Evolutionary conservation across 2,329 filamentous ascomycete species (phyloP).

Genomic region (Botrytis medusae): DNA sequence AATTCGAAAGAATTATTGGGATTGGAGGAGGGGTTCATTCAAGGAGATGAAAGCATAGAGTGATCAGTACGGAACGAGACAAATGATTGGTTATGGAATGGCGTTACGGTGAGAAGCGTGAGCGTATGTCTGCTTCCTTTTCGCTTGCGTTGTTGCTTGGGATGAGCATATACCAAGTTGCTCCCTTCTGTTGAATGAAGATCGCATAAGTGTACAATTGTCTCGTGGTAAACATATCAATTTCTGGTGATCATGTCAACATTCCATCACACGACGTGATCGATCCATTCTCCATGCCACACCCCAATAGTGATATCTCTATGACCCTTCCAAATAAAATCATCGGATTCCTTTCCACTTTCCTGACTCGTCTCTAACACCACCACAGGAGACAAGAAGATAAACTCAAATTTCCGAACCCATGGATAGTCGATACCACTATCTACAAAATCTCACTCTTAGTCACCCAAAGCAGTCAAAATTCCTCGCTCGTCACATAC

Average conservation of each 20-base stretch:
- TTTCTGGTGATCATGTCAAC: not conserved
- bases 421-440: not conserved
- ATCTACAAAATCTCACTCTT: not conserved
- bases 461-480: not conserved
- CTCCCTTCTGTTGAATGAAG: not conserved
- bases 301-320: not conserved
- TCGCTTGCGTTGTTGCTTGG: not conserved
- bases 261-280: conserved; percentile 5
- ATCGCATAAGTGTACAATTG: not conserved
- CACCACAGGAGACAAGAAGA: not conserved
- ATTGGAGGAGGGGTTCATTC: conserved; percentile 56
- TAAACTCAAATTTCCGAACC: not conserved
- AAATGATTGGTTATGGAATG: not conserved
- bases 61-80: not conserved
- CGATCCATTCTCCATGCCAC: not conserved
- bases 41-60: conserved; percentile 19
- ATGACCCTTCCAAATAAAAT: not conserved
- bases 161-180: not conserved
- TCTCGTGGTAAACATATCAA: not conserved
- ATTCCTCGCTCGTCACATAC: not conserved
- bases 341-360: not conserved
- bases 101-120: not conserved
- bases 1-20: conserved; percentile 90
- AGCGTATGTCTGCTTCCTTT: not conserved
- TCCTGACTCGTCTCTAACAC: not conserved